phyloP scores from a whole-genome alignment of 345 rosid genomes.

The Moricandia arvensis region DNA sequence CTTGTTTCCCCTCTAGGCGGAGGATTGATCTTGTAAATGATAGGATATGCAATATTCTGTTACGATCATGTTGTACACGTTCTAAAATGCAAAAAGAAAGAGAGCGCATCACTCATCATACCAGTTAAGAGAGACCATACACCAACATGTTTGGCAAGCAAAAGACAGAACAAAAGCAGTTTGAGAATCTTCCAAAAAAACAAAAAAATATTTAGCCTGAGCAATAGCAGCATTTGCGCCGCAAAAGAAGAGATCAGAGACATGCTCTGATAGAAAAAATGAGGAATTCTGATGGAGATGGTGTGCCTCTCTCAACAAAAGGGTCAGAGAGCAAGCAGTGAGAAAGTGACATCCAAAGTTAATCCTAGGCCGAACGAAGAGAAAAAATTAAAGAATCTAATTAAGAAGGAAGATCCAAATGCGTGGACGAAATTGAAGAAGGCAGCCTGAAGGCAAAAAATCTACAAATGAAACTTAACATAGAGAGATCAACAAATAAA shows the following conservation, averaged over 20 bases:
- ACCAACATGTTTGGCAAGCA: not conserved
- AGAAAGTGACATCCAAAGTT: conserved; percentile 31
- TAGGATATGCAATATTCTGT: no score
- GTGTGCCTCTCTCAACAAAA: conserved; percentile 22
- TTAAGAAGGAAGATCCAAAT: conserved; percentile 38
- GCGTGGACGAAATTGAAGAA: conserved; percentile 39
- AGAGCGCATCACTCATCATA: not conserved
- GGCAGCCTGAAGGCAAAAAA: conserved; percentile 33
- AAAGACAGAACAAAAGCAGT: not conserved
- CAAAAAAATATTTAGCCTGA: no score
- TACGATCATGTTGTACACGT: no score
- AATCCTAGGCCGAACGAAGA: conserved; percentile 28
- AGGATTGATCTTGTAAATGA: not conserved
- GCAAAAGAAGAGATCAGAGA: no score
- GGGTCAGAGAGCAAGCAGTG: conserved; percentile 35
- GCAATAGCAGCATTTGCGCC: no score
- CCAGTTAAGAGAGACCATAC: not conserved
- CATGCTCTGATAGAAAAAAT: no score
- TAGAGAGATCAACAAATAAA: conserved; percentile 32
- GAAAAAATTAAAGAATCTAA: conserved; percentile 32
- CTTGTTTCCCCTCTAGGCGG: not conserved
- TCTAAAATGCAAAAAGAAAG: not conserved
- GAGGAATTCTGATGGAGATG: no score
- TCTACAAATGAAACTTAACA: conserved; percentile 36
- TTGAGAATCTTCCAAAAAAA: no score